Base-by-base conservation (phyloP, 2,329 filamentous ascomycete species). In the Aspergillus aculeatinus region DNA sequence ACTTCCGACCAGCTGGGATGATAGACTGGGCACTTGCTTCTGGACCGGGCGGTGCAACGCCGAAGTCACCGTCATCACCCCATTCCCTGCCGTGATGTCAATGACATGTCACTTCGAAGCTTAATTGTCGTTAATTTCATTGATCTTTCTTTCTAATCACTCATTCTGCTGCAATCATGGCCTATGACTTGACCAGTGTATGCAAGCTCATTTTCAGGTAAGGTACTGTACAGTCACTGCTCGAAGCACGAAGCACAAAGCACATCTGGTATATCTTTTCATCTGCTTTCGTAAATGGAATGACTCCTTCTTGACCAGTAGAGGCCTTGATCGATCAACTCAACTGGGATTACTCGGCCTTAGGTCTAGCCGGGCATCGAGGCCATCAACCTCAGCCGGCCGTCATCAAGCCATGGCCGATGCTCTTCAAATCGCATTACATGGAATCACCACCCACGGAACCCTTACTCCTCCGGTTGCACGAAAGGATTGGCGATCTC, bases 401-500 rank as follows among this genome's bases (percentile, higher is more conserved):
- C n/a, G 25, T n/a, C 25, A 47, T 47, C 52, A n/a, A 19, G 52
- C 7, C 33, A 42, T 29, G 9, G 51, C 27, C 35, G 51, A 16
- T 16, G 7, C 31, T 23, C 14, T 23, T 39, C 25, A 47, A 42
- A 39, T 55, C 25, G 12, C 11, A 44, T 7, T 6, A 53, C 51
- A 44, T 25, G 51, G 27, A 10, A 29, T 29, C 27, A 33, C 35
- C 50, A 35, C 11, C 31, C 31, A 42, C 31, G 31, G 14, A 50
- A 21, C 29, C 21, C 49, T 76, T 77, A 86, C 66, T 92, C 89
- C 51, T 92, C 89, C 25, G 84, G 82, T 71, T 91, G 87, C 56
- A 90, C 81, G 72, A 98, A 99, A 0, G 95, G 95, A 76, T 99
- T 99, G 69, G 90, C 86, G 70, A 99, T 99, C 78, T 94, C 89